These are phyloP conservation scores for Wickerhamomyces xylosicus DNA, from an alignment of 805 yeast genomes.

Conservation along the genomic window DNA sequence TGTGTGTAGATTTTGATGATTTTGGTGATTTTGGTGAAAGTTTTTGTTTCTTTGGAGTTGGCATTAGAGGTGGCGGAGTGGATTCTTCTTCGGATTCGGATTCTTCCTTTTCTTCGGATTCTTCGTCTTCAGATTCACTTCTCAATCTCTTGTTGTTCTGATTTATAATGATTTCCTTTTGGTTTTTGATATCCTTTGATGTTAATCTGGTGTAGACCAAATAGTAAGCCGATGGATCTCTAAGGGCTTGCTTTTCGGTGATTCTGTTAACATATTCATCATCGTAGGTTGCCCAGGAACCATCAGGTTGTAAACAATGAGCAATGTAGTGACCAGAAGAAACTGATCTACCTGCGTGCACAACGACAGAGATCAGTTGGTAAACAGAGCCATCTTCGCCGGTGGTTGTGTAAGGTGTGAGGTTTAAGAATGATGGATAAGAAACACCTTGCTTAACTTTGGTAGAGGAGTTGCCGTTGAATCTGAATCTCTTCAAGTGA, in stretches of 20 bases:
- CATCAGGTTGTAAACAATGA: conserved; percentile 86
- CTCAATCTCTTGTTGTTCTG: not conserved
- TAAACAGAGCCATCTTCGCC: conserved; percentile 40
- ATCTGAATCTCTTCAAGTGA: conserved; percentile 86
- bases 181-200: conserved; percentile 28
- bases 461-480: conserved; percentile 67
- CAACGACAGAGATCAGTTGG: conserved; percentile 72
- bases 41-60: conserved; percentile 2
- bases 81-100: not conserved
- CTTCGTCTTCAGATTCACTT: not conserved
- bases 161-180: not conserved
- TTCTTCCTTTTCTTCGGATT: not conserved
- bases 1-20: no score
- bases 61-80: not conserved
- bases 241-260: conserved; percentile 61
- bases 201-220: conserved; percentile 74
- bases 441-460: conserved; percentile 83
- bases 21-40: conserved; percentile 2
- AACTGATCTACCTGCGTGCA: conserved; percentile 90
- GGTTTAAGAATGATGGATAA: conserved; percentile 69
- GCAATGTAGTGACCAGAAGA: conserved; percentile 91
- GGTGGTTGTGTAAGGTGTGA: conserved; percentile 48
- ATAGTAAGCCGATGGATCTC: conserved; percentile 86
- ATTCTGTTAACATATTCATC: conserved; percentile 79
- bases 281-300: conserved; percentile 88